Conservation (phyloP, 2,329 filamentous ascomycete genomes). For the Amesomyces nigricolor region DNA sequence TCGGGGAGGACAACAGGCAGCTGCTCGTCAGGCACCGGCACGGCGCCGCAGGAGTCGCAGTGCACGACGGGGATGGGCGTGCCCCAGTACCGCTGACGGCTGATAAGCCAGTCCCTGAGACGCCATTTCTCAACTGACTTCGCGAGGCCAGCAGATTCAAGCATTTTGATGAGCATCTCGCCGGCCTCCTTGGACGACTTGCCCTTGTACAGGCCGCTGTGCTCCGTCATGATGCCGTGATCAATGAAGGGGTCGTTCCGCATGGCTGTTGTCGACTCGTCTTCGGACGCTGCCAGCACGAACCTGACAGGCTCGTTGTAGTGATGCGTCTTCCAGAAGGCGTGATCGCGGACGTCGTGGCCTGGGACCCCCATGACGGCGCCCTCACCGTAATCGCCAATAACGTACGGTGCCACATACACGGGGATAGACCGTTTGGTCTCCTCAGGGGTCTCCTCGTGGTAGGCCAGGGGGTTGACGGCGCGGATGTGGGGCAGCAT, state of each 20-base stretch:
- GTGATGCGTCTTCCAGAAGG: constrained; percentile 72
- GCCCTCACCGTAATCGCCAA: constrained; percentile 79
- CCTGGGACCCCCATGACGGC: constrained; percentile 90
- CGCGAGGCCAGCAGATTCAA: constrained; percentile 53
- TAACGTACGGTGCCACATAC: constrained; percentile 78
- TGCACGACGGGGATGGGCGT: constrained; percentile 85
- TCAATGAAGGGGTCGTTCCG: constrained; percentile 53
- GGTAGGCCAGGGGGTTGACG: constrained; percentile 59
- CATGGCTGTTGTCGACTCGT: constrained; percentile 41
- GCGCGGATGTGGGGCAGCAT: constrained; percentile 56
- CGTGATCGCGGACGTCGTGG: constrained; percentile 71
- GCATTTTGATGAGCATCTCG: constrained; percentile 52
- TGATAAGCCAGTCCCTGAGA: constrained; percentile 83
- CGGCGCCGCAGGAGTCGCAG: constrained; percentile 68
- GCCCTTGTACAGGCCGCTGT: constrained; percentile 60
- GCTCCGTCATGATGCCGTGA: constrained; percentile 61
- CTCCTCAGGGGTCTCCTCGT: constrained; percentile 44
- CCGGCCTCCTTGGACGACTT: constrained; percentile 59
- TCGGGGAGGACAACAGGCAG: constrained; percentile 71
- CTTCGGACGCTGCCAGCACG: constrained; percentile 53
- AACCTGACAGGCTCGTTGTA: constrained; percentile 54
- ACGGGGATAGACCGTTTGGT: constrained; percentile 60
- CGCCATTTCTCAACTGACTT: constrained; percentile 67
- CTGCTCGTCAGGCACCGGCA: constrained; percentile 70
- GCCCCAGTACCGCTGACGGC: constrained; percentile 89